Base-by-base conservation (phyloP, 176 grass and related monocot genomes). In the Carex pumila region DNA sequence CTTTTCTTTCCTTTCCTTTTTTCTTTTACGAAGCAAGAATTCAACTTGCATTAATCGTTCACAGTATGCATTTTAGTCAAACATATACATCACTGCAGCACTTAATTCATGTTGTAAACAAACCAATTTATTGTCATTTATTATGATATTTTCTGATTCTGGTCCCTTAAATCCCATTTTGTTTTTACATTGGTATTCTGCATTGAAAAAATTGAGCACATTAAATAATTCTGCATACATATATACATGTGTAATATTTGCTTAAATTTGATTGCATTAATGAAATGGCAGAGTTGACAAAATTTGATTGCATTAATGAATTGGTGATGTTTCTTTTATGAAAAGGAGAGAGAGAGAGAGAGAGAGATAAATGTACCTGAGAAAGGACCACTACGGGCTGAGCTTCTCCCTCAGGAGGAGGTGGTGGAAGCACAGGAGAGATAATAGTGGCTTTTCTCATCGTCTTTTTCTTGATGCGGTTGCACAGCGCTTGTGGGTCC, bases 401-500 rank as follows among this genome's bases (percentile, higher is more conserved):
- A 10, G 66, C 75, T n/a, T 84, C 77, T 5, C 79, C 89, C 7
- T 89, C 69, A 0, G 85, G 34, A 0, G 88, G 89, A 5, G 89
- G 79, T 3, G 87, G 87, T 2, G 89, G 88, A 0, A 80, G 88
- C 0, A 83, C 3, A 0, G 94, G 91, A 1, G 94, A 97, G 82
- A 97, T 79, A 63, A 97, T 52, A 12, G 45, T 86, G 61, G 71
- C 90, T 12, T 83, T 86, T 65, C 90, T 93, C 85, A 89, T 59
- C 7, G 92, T 97, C 83, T 90, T 94, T 70, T 88, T 89, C 21
- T 87, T 80, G 64, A 97, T 85, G 63, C 90, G 84, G 1, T 72
- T 85, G 75, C 90, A 94, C 68, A 97, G 61, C 14, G 60, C 92
- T 31, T 92, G 85, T n/a, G 90, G 94, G 58, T 97, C 94, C 58